Evolutionary conservation across 2,329 filamentous ascomycete species (phyloP).

Genomic region (Orbilia javanica): DNA sequence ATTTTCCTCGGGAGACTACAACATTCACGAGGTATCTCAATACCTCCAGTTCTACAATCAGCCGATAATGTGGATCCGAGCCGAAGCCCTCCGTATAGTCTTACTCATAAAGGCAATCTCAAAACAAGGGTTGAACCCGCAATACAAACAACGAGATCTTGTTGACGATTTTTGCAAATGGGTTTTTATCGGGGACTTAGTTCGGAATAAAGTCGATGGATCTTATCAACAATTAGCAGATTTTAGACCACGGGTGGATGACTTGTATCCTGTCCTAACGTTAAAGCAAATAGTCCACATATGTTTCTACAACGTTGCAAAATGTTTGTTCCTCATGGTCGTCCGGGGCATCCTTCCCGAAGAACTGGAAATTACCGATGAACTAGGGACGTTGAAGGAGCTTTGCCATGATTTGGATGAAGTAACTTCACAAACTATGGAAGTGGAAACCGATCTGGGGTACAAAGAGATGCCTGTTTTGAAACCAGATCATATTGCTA

Average conservation of each 20-base stretch:
- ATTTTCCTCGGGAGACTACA: background rate
- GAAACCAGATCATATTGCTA: conserved; percentile 31
- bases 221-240: conserved; percentile 23
- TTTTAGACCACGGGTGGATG: conserved; percentile 30
- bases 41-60: conserved; percentile 35
- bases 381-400: conserved; percentile 13
- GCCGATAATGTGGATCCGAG: conserved; percentile 47
- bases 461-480: conserved; percentile 12
- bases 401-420: conserved; percentile 36
- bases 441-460: conserved; percentile 23
- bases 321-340: conserved; percentile 33
- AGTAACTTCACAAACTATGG: conserved; percentile 23
- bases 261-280: conserved; percentile 24
- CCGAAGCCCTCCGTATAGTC: conserved; percentile 33
- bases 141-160: conserved; percentile 20
- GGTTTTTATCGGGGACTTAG: conserved; percentile 28
- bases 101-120: conserved; percentile 16
- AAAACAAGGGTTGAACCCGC: conserved; percentile 10
- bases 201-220: conserved; percentile 23
- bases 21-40: background rate
- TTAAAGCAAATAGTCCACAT: conserved; percentile 36
- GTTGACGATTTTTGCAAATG: conserved; percentile 43
- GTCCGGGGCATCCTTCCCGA: conserved; percentile 21
- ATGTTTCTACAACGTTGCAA: conserved; percentile 38
- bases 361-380: conserved; percentile 28